A percentile compares a stretch with the other conserved stretches of the same genome.
These are phyloP conservation scores for Candida glaebosa DNA, from an alignment of 805 yeast species.

Conservation along the genomic window DNA sequence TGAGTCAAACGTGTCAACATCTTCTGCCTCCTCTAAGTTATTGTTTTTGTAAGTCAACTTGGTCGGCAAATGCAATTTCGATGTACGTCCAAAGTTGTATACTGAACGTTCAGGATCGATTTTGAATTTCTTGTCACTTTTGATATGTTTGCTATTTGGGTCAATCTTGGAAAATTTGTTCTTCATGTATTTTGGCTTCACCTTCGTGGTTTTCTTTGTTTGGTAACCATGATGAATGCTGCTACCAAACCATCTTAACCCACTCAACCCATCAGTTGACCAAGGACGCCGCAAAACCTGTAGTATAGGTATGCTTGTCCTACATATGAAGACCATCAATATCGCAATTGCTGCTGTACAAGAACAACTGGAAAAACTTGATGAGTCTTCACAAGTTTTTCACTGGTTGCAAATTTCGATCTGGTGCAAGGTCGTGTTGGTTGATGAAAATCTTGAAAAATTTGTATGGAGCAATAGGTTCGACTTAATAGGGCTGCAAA, in stretches of 20 bases:
- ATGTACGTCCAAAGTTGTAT: conserved; percentile 44
- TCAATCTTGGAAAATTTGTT: neutral
- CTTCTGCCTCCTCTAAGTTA: conserved; percentile 23
- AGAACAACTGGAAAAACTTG: neutral
- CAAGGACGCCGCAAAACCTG: neutral
- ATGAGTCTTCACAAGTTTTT: neutral
- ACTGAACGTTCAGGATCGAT: conserved; percentile 1
- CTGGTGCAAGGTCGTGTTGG: neutral
- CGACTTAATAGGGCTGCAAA: neutral
- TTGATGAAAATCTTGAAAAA: neutral
- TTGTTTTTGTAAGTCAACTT: conserved; percentile 35
- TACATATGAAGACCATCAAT: conserved; percentile 1
- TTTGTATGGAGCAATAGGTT: neutral
- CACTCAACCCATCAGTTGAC: neutral
- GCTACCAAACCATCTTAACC: neutral
- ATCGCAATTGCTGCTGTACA: neutral
- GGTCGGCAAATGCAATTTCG: conserved; percentile 43
- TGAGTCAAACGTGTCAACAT: conserved; percentile 62
- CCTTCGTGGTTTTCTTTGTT: neutral
- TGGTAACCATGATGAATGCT: neutral
- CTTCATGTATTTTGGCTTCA: neutral
- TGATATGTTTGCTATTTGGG: neutral
- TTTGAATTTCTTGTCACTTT: neutral
- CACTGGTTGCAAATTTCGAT: neutral
- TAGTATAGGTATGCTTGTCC: neutral